These are phyloP conservation scores for Termitomyces sp. DNA, from an alignment of 768 basidiomycete genomes.

Conservation along the genomic window DNA sequence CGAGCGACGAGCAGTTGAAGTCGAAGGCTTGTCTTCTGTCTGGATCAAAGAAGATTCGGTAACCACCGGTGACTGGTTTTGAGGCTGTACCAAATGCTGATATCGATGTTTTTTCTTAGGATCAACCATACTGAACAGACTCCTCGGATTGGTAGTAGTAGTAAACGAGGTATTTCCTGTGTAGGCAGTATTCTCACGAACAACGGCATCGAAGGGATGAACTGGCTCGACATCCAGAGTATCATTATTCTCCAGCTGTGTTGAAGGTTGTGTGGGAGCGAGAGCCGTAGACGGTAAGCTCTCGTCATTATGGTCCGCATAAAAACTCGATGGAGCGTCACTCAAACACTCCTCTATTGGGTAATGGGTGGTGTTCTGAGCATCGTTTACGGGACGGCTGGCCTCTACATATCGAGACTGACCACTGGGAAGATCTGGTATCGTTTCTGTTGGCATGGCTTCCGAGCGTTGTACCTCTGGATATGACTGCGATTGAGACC, in stretches of 20 bases:
- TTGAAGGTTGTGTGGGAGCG: constrained; percentile 29
- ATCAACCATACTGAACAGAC: constrained; percentile 22
- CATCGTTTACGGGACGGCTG: background rate
- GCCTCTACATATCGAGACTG: constrained; percentile 2
- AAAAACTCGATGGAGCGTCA: constrained; percentile 32
- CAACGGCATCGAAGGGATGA: constrained; percentile 6
- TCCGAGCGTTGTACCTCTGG: constrained; percentile 21
- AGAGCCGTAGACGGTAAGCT: constrained; percentile 7
- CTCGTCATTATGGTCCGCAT: constrained; percentile 23
- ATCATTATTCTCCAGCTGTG: constrained; percentile 23
- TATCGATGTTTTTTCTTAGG: constrained; percentile 25
- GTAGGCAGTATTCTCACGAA: background rate
- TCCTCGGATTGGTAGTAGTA: constrained; percentile 8
- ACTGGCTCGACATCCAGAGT: constrained; percentile 4
- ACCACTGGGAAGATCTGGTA: constrained; percentile 14
- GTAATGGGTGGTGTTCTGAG: constrained; percentile 16
- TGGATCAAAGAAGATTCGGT: background rate
- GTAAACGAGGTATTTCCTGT: constrained; percentile 1
- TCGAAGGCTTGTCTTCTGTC: background rate
- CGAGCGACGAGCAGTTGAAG: background rate
- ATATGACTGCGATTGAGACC: constrained; percentile 30
- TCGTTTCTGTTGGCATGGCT: constrained; percentile 17
- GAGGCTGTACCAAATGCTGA: constrained; percentile 8
- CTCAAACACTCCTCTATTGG: constrained; percentile 29
- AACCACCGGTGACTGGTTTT: background rate